Evolutionary conservation across 2,329 filamentous ascomycete species (phyloP).

Genomic region (Trichoderma koningiopsis): DNA sequence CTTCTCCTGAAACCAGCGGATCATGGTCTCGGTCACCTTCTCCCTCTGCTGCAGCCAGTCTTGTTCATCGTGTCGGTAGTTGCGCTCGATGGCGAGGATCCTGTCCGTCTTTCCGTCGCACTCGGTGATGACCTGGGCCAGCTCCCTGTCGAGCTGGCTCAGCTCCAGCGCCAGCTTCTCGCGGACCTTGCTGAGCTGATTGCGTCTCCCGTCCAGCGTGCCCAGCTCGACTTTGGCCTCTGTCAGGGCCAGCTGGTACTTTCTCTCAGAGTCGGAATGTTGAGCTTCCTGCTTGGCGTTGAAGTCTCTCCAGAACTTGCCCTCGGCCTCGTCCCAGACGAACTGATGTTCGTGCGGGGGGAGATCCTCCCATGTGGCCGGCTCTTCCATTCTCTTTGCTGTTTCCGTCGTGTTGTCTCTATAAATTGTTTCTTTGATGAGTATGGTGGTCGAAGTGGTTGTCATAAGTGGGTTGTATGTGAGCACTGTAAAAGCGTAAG

Average conservation of each 20-base stretch:
- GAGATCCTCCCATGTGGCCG: constrained; percentile 36
- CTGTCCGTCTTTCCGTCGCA: constrained; percentile 41
- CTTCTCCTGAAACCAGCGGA: constrained; percentile 40
- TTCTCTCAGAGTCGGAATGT: constrained; percentile 33
- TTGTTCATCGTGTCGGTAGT: constrained; percentile 37
- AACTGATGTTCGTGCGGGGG: constrained; percentile 37
- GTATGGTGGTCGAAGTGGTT: background rate
- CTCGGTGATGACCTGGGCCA: constrained; percentile 37
- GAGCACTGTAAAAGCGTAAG: background rate
- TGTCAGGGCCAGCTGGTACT: constrained; percentile 33
- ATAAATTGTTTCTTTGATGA: background rate
- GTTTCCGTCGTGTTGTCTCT: background rate
- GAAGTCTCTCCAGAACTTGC: constrained; percentile 40
- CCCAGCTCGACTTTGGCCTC: constrained; percentile 37
- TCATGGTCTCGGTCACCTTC: constrained; percentile 38
- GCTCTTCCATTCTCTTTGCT: constrained; percentile 25
- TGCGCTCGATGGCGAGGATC: constrained; percentile 38
- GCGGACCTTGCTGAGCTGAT: constrained; percentile 35
- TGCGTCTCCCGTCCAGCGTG: constrained; percentile 35
- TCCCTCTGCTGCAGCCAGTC: constrained; percentile 35
- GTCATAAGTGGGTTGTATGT: background rate
- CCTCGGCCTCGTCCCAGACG: constrained; percentile 43
- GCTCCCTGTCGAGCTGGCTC: constrained; percentile 42
- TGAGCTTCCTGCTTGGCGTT: constrained; percentile 32
- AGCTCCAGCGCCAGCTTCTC: constrained; percentile 37